Percentiles rank a stretch among this genome's conserved stretches.
Evolutionary conservation across 2,329 filamentous ascomycete genomes (phyloP).

Genomic region (Sordariomycetes sp.): DNA sequence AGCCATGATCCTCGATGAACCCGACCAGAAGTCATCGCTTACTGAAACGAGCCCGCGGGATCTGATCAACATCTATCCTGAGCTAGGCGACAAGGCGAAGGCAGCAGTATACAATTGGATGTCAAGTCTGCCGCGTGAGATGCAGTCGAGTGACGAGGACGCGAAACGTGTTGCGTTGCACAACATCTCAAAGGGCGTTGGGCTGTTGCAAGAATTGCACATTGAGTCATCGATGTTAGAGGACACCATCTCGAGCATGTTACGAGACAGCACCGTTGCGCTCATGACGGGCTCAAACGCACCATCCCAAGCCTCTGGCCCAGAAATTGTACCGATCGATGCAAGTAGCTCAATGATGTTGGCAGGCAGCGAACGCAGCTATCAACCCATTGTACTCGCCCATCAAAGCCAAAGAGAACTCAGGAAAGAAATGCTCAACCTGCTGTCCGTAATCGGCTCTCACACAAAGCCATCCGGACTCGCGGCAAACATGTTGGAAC

Average conservation of each 20-base stretch:
- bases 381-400: conserved; percentile 52
- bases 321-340: neutral
- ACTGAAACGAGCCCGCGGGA: conserved; percentile 45
- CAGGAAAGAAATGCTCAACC: conserved; percentile 43
- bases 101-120: conserved; percentile 73
- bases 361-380: conserved; percentile 21
- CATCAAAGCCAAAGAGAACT: conserved; percentile 60
- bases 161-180: conserved; percentile 62
- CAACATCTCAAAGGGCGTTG: conserved; percentile 67
- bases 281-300: conserved; percentile 11
- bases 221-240: conserved; percentile 59
- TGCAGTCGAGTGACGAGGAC: conserved; percentile 78
- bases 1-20: conserved; percentile 57
- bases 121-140: conserved; percentile 66
- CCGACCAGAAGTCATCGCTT: conserved; percentile 28
- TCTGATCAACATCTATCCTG: conserved; percentile 52
- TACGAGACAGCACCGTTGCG: conserved; percentile 65
- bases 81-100: conserved; percentile 57
- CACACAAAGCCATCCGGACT: conserved; percentile 52
- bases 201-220: conserved; percentile 53
- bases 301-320: neutral
- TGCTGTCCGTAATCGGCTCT: conserved; percentile 47
- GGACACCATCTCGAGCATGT: conserved; percentile 53
- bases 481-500: conserved; percentile 55
- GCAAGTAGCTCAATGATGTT: neutral